Percentiles rank a stretch among this genome's conserved stretches.
phyloP scores from a whole-genome alignment of 306 rosid genomes.

The Cicer bijugum region DNA sequence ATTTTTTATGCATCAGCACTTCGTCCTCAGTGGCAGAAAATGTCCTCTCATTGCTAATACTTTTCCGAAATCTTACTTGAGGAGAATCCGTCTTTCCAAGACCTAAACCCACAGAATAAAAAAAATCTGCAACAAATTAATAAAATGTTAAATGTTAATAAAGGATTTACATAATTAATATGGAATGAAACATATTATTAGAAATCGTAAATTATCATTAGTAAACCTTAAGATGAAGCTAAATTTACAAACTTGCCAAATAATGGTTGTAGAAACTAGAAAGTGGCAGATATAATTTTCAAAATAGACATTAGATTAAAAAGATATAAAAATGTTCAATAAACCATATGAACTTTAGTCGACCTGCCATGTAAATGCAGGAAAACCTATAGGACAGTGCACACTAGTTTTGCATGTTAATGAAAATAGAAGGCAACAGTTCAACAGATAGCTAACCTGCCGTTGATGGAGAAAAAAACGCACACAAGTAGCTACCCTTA shows the following conservation, averaged over 20 bases:
- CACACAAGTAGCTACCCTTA: conserved; percentile 74
- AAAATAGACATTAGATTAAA: background rate
- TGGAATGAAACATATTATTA: conserved; percentile 24
- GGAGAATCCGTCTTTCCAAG: conserved; percentile 77
- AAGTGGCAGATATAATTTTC: conserved; percentile 23
- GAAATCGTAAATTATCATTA: conserved; percentile 5
- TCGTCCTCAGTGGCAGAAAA: conserved; percentile 82
- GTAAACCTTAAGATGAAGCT: conserved; percentile 16
- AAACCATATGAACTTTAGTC: conserved; percentile 13
- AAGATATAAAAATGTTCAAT: background rate
- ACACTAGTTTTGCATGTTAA: conserved; percentile 35
- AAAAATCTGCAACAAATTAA: conserved; percentile 70
- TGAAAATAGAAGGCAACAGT: conserved; percentile 23
- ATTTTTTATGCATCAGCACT: conserved; percentile 54
- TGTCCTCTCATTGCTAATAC: conserved; percentile 92
- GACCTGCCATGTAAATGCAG: conserved; percentile 31
- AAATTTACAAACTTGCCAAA: conserved; percentile 16
- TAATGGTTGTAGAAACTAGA: conserved; percentile 28
- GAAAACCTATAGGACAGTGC: conserved; percentile 15
- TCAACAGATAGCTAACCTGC: conserved; percentile 65
- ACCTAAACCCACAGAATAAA: conserved; percentile 89
- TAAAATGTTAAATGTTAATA: conserved; percentile 33
- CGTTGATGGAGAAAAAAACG: conserved; percentile 76
- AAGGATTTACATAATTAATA: conserved; percentile 22
- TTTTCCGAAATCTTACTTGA: conserved; percentile 70